Base-by-base conservation (phyloP, 2,329 filamentous ascomycete genomes). In the Fusarium sp. region DNA sequence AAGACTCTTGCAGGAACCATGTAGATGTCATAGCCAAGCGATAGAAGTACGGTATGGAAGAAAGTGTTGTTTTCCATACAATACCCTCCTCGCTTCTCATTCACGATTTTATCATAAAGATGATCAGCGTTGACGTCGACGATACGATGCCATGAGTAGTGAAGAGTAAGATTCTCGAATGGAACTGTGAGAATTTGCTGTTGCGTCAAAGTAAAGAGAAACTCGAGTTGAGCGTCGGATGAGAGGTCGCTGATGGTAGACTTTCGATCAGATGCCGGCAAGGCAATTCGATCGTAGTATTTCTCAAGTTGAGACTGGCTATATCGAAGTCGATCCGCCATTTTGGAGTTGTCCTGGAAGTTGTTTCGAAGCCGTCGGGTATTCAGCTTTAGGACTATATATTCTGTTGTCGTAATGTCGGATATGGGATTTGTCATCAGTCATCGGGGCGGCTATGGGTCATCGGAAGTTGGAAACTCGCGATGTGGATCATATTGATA, bases 21-120 rank as follows among this genome's bases (percentile, higher is more conserved):
- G 3, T 69, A 60, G 8, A 59, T 53, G 5, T 69, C 46, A 1
- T 55, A 69, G 0, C 66, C 66, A 0, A 69, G 10, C 0, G 66
- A 60, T 14, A 69, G 53, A 15, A 69, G 60, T 20, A 69, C 49
- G 0, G 67, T 56, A 12, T 69, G 45, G 20, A 69, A 69, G 20
- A 69, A 69, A 3, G 18, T 56, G 10, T 69, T 69, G 26, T 69
- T 69, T 15, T 69, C 67, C 65, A 69, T 69, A 2, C 67, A 69
- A 14, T 69, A 69, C 1, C 67, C 67, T n/a, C 67, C 67, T 26
- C 67, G 60, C 33, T 17, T 65, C 40, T 69, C 66, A 6, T 13
- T 23, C 2, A 69, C 67, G 6, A 69, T 65, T 9, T 69, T 69
- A 6, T 42, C 37, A 11, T 56, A 69, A 1, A 69, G 44, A 40